These are phyloP conservation scores for Cladophialophora exuberans DNA, from an alignment of 2,329 filamentous ascomycete genomes.

Conservation along the genomic window DNA sequence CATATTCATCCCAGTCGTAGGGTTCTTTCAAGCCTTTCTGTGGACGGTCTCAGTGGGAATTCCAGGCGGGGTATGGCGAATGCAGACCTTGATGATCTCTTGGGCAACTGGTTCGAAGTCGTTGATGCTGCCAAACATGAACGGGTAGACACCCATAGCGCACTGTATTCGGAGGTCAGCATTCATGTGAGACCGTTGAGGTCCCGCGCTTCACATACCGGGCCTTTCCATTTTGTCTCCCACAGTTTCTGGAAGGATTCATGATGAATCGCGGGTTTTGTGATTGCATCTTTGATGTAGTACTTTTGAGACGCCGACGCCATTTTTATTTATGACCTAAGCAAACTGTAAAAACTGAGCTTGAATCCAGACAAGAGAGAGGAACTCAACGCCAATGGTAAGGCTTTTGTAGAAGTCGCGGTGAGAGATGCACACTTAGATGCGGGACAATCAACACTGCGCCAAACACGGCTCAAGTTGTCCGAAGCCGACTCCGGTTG, in stretches of 20 bases:
- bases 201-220: slow-evolving; percentile 48
- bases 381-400: not conserved
- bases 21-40: slow-evolving; percentile 66
- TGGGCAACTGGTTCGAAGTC: slow-evolving; percentile 73
- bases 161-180: slow-evolving; percentile 44
- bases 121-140: slow-evolving; percentile 70
- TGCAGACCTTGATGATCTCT: slow-evolving; percentile 59
- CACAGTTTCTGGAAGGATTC: slow-evolving; percentile 65
- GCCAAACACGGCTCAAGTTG: slow-evolving; percentile 2
- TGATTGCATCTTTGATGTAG: slow-evolving; percentile 50
- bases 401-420: slow-evolving; percentile 4
- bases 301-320: slow-evolving; percentile 31
- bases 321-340: too few relatives aligned
- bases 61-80: not conserved
- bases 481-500: slow-evolving; percentile 12
- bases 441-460: slow-evolving; percentile 7
- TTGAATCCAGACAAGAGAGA: not conserved
- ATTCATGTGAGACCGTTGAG: not conserved
- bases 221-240: slow-evolving; percentile 76
- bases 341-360: not conserved
- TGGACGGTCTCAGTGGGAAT: not conserved
- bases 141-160: slow-evolving; percentile 68
- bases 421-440: too few relatives aligned
- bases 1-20: slow-evolving; percentile 65
- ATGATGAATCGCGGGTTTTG: slow-evolving; percentile 59